phyloP scores from a whole-genome alignment of 805 yeast species.

The Hemisphaericaspora nanyangensis region DNA sequence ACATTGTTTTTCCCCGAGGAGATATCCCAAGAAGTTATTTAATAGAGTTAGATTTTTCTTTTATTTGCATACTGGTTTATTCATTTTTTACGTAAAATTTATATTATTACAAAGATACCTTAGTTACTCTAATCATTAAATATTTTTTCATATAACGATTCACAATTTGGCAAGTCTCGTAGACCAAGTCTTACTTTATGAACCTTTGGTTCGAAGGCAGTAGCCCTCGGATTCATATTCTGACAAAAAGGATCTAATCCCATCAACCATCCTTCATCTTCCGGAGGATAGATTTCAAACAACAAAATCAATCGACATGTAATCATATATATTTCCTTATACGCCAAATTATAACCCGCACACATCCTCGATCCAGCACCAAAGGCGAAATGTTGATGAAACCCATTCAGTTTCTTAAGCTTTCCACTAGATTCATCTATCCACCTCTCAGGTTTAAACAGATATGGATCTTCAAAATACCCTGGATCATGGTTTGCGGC shows the following conservation, averaged over 20 bases:
- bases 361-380: slow-evolving; percentile 76
- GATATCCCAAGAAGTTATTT: background rate
- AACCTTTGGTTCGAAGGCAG: slow-evolving; percentile 58
- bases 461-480: slow-evolving; percentile 40
- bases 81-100: no score
- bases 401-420: background rate
- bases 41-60: background rate
- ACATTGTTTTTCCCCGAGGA: slow-evolving; percentile 7
- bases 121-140: background rate
- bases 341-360: slow-evolving; percentile 62
- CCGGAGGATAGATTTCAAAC: slow-evolving; percentile 47
- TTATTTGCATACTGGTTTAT: background rate
- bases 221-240: slow-evolving; percentile 52
- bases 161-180: slow-evolving; percentile 10
- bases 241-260: slow-evolving; percentile 47
- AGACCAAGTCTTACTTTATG: slow-evolving; percentile 28
- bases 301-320: slow-evolving; percentile 49
- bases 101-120: background rate
- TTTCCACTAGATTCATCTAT: slow-evolving; percentile 23
- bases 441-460: slow-evolving; percentile 54
- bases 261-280: slow-evolving; percentile 25
- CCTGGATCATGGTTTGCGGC: slow-evolving; percentile 63
- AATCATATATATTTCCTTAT: slow-evolving; percentile 59
- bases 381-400: slow-evolving; percentile 46
- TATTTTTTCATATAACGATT: slow-evolving; percentile 3